A percentile compares a stretch with the other conserved stretches of the same genome.
These are phyloP conservation scores for Trichosporon sp. DNA, from an alignment of 1,284 basidiomycete genomes.

Conservation along the genomic window DNA sequence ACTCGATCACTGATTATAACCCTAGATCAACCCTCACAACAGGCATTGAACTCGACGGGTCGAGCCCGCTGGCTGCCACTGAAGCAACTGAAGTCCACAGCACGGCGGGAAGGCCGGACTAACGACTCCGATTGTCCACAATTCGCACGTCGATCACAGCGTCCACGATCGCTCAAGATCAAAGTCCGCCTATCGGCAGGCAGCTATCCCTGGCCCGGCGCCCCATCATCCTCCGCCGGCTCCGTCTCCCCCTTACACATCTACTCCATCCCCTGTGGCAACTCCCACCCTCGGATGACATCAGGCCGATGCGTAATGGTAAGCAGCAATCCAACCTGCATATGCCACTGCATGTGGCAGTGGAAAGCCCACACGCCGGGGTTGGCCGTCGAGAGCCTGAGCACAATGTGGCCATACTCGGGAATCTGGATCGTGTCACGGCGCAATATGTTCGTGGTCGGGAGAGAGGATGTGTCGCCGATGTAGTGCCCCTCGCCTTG, in stretches of 20 bases:
- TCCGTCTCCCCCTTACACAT: slow-evolving; percentile 1
- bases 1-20: too few species aligned
- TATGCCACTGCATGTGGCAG: slow-evolving; percentile 32
- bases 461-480: slow-evolving; percentile 12
- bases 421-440: slow-evolving; percentile 31
- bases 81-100: too few species aligned
- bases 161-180: too few species aligned
- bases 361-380: slow-evolving; percentile 28
- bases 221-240: not conserved
- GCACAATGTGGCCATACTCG: slow-evolving; percentile 18
- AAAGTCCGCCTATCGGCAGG: not conserved
- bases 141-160: too few species aligned
- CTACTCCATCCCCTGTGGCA: slow-evolving; percentile 5
- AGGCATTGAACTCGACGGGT: too few species aligned
- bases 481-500: slow-evolving; percentile 12
- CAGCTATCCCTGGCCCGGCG: not conserved
- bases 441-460: slow-evolving; percentile 24
- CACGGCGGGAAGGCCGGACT: too few species aligned
- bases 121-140: too few species aligned
- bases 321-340: slow-evolving; percentile 18
- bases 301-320: slow-evolving; percentile 15
- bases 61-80: too few species aligned
- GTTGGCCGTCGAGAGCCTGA: slow-evolving; percentile 26
- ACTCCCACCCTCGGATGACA: slow-evolving; percentile 2
- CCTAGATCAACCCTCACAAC: too few species aligned